These are phyloP conservation scores for Teratosphaeria zuluensis DNA, from an alignment of 2,329 filamentous ascomycete species.

Conservation along the genomic window DNA sequence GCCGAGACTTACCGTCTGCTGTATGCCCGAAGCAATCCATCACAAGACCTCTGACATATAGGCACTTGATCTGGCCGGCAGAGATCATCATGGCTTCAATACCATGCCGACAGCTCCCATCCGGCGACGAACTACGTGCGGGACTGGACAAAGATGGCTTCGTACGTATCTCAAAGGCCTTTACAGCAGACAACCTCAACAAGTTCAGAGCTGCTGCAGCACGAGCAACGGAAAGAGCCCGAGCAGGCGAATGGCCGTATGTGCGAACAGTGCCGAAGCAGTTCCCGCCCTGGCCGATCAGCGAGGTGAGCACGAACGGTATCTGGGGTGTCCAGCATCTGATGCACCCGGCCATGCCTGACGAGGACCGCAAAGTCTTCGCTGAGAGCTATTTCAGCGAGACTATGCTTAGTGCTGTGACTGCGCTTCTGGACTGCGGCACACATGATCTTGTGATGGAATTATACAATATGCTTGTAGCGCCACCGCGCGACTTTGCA, in stretches of 20 bases:
- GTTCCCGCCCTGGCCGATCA: conserved; percentile 71
- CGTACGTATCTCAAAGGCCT: conserved; percentile 58
- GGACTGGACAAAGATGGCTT: conserved; percentile 63
- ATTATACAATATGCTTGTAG: conserved; percentile 74
- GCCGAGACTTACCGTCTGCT: neutral
- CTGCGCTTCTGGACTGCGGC: conserved; percentile 48
- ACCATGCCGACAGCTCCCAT: neutral
- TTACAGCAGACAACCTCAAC: conserved; percentile 47
- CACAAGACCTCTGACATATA: neutral
- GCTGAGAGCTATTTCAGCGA: conserved; percentile 62
- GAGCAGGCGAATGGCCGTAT: conserved; percentile 66
- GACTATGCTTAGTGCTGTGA: conserved; percentile 52
- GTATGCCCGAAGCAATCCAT: neutral
- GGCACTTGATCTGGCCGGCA: neutral
- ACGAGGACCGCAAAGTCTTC: conserved; percentile 46
- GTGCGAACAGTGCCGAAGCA: conserved; percentile 81
- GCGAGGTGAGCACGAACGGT: conserved; percentile 42
- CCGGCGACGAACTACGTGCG: conserved; percentile 31
- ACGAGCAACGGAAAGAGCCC: conserved; percentile 50
- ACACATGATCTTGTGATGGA: conserved; percentile 68
- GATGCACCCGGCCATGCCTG: conserved; percentile 61
- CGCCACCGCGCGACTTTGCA: conserved; percentile 60
- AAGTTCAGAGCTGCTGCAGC: conserved; percentile 51
- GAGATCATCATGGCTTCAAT: neutral
- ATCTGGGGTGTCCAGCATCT: conserved; percentile 90